Conservation (phyloP, 2,329 filamentous ascomycete species). For the Neocatenulostroma microsporum region DNA sequence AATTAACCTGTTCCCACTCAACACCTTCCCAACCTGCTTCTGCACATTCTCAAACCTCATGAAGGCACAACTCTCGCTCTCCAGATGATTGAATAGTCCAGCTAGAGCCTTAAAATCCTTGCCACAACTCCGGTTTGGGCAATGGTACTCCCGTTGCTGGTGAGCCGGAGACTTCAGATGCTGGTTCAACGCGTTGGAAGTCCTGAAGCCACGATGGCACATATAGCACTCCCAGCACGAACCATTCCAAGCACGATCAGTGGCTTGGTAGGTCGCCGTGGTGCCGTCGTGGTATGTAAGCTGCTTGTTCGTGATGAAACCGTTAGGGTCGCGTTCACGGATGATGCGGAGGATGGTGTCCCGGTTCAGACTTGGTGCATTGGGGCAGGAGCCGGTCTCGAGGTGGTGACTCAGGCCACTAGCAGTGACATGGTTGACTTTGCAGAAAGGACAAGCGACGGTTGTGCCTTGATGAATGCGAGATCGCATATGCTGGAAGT, state of each 20-base stretch:
- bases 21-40: conserved; percentile 14
- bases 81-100: conserved; percentile 38
- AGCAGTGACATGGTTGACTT: conserved; percentile 39
- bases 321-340: conserved; percentile 39
- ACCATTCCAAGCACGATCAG: conserved; percentile 39
- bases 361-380: conserved; percentile 40
- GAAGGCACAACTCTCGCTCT: conserved; percentile 38
- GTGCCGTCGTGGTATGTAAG: conserved; percentile 38
- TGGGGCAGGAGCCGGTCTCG: conserved; percentile 47
- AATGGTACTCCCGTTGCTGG: conserved; percentile 41
- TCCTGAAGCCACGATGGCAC: conserved; percentile 42
- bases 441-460: conserved; percentile 52
- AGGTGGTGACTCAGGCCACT: conserved; percentile 51
- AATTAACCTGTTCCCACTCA: conserved; percentile 14
- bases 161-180: conserved; percentile 50
- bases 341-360: conserved; percentile 43
- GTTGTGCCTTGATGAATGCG: conserved; percentile 39
- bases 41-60: conserved; percentile 38
- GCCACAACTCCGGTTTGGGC: conserved; percentile 33
- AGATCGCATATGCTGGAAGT: conserved; percentile 52
- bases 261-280: conserved; percentile 32
- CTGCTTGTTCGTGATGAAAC: conserved; percentile 46
- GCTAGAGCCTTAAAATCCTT: conserved; percentile 35
- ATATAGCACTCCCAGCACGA: conserved; percentile 46
- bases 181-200: conserved; percentile 35